Percentiles rank a stretch among this genome's conserved stretches.
phyloP scores from a whole-genome alignment of 495 filamentous ascomycete species.

The Zalerion maritima region DNA sequence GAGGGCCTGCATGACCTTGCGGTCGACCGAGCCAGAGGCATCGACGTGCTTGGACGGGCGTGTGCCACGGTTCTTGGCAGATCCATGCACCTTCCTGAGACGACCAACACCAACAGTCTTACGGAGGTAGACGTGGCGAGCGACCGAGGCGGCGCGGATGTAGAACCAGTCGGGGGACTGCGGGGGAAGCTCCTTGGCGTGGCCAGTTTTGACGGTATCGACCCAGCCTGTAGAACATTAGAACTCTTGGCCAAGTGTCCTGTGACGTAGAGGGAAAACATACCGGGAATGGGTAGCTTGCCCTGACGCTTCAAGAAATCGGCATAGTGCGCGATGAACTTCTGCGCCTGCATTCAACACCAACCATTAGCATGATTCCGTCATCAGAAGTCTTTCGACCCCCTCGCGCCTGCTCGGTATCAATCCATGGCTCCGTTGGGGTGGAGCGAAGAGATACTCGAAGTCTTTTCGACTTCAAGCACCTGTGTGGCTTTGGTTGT shows the following conservation, averaged over 20 bases:
- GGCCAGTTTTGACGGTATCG: constrained; percentile 95
- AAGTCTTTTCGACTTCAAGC: constrained; percentile 4
- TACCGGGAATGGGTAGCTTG: constrained; percentile 93
- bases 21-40: constrained; percentile 85
- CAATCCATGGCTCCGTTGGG: constrained; percentile 4
- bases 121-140: constrained; percentile 96
- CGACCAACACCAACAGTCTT: constrained; percentile 92
- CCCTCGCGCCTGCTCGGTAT: constrained; percentile 41
- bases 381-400: constrained; percentile 44
- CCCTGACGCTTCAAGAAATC: constrained; percentile 98
- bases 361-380: constrained; percentile 44
- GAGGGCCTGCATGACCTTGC: constrained; percentile 86
- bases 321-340: constrained; percentile 90
- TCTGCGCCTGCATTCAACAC: constrained; percentile 52
- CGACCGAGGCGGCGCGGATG: constrained; percentile 87
- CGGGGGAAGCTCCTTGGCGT: constrained; percentile 90
- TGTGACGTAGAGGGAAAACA: constrained; percentile 14
- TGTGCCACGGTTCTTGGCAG: constrained; percentile 88
- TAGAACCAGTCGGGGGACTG: constrained; percentile 99
- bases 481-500: no score
- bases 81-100: constrained; percentile 74
- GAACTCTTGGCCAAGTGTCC: constrained; percentile 3
- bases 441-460: constrained; percentile 12
- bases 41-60: constrained; percentile 90
- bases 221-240: constrained; percentile 59